Evolutionary conservation across 2,329 filamentous ascomycete genomes (phyloP), one percentile per base, ranked within the genome.

Genomic region (Aspergillus calidoustus): DNA sequence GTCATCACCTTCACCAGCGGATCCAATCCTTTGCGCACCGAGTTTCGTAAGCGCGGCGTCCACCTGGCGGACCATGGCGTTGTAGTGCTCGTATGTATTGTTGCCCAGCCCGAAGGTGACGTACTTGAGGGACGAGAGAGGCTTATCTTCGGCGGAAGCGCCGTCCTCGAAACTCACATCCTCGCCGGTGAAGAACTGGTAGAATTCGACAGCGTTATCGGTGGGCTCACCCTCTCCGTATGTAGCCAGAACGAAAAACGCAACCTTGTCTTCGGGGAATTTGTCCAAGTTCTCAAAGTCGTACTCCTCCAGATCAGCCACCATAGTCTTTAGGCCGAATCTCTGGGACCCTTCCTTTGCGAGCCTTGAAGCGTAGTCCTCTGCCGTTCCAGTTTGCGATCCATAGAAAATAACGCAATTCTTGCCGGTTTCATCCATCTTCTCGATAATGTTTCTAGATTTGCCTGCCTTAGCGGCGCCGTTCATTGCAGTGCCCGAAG

Each of bases 11-110:
- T 98, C 94, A 70, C 96, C 95, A 59, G 93, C 92, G 61, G 89
- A 84, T 50, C 95, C 93, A 69, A 99, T 92, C 68, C 92, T 87
- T 73, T 88, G 85, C 13, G 91, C 95, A 64, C 95, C 95, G 22
- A 96, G 84, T 72, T 91, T 94, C 73, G 88, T 84, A 62, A 99
- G 82, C 64, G 88, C 89, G 76, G 90, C 88, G 80, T 95, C 88
- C 61, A 98, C 89, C 66, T 94, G 91, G 77, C 94, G 92, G 63
- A 99, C 93, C 92, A 99, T 97, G 56, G 91, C 91, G 82, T 99
- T 99, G 85, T 97, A 99, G 83, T 99, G 95, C 77, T 99, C 95
- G 77, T 99, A 99, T 30, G 95, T 98, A 83, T 98, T 99, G 84
- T 99, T 99, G 69, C 95, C 95, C 44, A 99, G 88, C 73, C 95